Conservation (phyloP, 2,329 filamentous ascomycete genomes). For the Ophiostoma quercus region DNA sequence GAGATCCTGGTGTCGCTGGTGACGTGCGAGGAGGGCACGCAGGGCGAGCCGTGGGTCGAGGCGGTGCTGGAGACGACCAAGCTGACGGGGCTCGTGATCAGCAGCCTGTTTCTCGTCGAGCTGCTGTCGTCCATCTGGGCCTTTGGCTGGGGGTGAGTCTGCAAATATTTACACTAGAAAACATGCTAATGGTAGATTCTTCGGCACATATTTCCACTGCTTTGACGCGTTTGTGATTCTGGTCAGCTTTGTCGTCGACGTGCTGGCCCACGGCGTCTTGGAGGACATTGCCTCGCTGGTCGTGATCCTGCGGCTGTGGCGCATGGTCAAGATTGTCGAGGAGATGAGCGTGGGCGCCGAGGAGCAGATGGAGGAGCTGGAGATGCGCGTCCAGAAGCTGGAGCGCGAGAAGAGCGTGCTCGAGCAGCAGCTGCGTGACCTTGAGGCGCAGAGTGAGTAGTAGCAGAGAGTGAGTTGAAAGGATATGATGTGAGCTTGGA, state of each 20-base stretch:
- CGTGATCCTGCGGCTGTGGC: slow-evolving; percentile 61
- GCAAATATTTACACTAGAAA: too few species aligned
- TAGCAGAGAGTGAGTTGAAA: too few species aligned
- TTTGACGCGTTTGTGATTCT: slow-evolving; percentile 62
- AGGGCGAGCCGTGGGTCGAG: slow-evolving; percentile 38
- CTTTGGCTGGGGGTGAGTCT: slow-evolving; percentile 47
- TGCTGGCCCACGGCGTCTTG: slow-evolving; percentile 53
- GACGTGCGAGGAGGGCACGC: slow-evolving; percentile 42
- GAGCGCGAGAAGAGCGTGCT: slow-evolving; percentile 43
- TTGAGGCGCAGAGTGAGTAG: slow-evolving; percentile 12
- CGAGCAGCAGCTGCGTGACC: slow-evolving; percentile 19
- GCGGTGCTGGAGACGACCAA: slow-evolving; percentile 41
- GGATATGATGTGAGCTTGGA: too few species aligned
- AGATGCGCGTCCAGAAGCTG: slow-evolving; percentile 47
- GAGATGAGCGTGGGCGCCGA: slow-evolving; percentile 59
- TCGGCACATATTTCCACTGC: slow-evolving; percentile 54
- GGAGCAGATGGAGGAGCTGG: slow-evolving; percentile 56
- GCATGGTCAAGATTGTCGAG: slow-evolving; percentile 65
- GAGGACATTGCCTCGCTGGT: slow-evolving; percentile 63
- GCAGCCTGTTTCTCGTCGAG: slow-evolving; percentile 60
- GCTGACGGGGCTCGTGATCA: slow-evolving; percentile 53
- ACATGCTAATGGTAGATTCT: slow-evolving; percentile 43
- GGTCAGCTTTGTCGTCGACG: slow-evolving; percentile 56
- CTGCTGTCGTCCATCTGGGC: slow-evolving; percentile 52
- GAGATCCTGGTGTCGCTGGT: slow-evolving; percentile 47